A percentile compares a stretch with the other conserved stretches of the same genome.
These are phyloP conservation scores for Vaccinium darrowii DNA, from an alignment of 148 eudicot genomes.

Conservation along the genomic window DNA sequence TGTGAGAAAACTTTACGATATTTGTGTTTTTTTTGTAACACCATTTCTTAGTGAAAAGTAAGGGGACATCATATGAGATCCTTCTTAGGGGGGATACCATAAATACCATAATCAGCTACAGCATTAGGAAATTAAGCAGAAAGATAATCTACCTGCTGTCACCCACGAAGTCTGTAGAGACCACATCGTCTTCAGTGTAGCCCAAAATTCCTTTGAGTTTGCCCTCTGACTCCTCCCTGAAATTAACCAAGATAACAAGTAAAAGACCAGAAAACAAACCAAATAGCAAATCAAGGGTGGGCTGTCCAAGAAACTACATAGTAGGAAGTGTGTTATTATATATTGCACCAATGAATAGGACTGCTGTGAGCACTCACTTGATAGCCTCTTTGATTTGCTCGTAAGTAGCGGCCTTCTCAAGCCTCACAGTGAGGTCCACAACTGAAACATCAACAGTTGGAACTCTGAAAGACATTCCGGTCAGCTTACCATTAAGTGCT, in stretches of 20 bases:
- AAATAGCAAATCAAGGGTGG: neutral
- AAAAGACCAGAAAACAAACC: neutral
- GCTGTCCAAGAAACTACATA: neutral
- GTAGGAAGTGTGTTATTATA: neutral
- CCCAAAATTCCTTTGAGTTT: conserved; percentile 67
- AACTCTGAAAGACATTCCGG: conserved; percentile 76
- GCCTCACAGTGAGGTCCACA: conserved; percentile 69
- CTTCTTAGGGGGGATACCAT: neutral
- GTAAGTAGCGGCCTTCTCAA: conserved; percentile 61
- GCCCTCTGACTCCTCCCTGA: conserved; percentile 68
- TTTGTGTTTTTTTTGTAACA: no score
- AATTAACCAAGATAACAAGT: neutral
- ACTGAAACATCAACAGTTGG: conserved; percentile 77
- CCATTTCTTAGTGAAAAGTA: neutral
- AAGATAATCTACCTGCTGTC: conserved; percentile 41
- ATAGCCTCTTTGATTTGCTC: conserved; percentile 62
- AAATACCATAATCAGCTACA: neutral
- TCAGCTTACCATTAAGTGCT: conserved; percentile 62
- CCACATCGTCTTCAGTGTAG: conserved; percentile 70
- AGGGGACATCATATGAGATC: neutral
- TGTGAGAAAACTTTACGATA: no score
- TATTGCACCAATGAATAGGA: neutral
- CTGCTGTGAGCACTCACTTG: conserved; percentile 37
- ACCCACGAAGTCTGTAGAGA: conserved; percentile 64
- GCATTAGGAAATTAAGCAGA: neutral